A percentile compares a stretch with the other conserved stretches of the same genome.
Conservation (phyloP, 2,329 filamentous ascomycete species). For the Cordyceps cateniannulata region DNA sequence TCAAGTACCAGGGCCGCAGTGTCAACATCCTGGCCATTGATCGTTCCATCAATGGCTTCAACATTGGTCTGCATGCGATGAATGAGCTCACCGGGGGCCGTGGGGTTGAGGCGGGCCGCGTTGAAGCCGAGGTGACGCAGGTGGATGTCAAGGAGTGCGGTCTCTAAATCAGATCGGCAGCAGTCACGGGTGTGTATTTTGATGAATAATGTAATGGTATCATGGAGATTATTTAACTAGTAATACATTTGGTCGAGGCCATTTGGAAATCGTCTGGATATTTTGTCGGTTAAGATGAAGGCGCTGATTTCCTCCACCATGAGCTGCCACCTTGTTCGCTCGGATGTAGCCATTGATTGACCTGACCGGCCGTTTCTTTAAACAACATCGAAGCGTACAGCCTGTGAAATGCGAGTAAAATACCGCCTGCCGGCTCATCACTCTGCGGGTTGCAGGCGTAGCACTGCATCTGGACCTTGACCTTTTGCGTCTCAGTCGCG, state of each 20-base stretch:
- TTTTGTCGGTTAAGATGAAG: background rate
- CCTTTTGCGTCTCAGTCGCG: background rate
- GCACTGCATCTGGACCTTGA: background rate
- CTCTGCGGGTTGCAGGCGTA: constrained; percentile 9
- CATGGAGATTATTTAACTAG: background rate
- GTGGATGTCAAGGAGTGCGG: constrained; percentile 39
- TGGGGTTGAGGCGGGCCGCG: constrained; percentile 41
- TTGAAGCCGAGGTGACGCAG: constrained; percentile 43
- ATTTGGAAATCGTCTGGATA: background rate
- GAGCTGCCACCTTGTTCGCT: background rate
- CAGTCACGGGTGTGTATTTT: background rate
- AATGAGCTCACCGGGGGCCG: constrained; percentile 48
- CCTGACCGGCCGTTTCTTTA: background rate
- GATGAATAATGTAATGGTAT: background rate
- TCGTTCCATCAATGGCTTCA: constrained; percentile 43
- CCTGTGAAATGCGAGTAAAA: background rate
- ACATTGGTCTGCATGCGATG: constrained; percentile 51
- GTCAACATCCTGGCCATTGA: constrained; percentile 54
- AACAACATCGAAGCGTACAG: constrained; percentile 1
- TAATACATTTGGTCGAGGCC: background rate
- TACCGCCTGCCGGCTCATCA: background rate
- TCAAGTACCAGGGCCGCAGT: constrained; percentile 43
- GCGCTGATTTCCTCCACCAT: background rate
- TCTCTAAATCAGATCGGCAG: constrained; percentile 20
- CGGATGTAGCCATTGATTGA: background rate